Base-by-base conservation (phyloP, 345 rosid genomes). In the Adansonia digitata region DNA sequence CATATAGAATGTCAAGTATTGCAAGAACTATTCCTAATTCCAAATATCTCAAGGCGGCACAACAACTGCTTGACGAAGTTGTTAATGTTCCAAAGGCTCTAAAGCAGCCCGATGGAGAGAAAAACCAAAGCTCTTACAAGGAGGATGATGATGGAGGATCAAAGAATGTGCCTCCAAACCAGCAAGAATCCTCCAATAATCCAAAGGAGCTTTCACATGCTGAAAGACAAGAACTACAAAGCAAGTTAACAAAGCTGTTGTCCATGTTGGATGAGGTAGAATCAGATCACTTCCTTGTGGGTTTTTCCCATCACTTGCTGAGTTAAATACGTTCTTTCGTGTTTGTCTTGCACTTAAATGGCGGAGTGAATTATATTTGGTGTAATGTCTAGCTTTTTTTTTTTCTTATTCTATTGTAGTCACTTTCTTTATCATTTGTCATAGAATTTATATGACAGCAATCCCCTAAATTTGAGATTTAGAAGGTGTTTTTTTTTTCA, bases 211-310 rank as follows among this genome's bases (percentile, higher is more conserved):
- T 91, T 69, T 90, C 93, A 48, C 93, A 86, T 74, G 88, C 88
- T 18, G 99, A 90, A 84, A 86, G 85, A 75, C 98, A 93, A 81
- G 99, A 91, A 69, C 55, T 93, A 82, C 98, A 91, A 83, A 88
- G 74, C 86, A 95, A 93, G 79, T 76, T 91, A 85, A 86, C 96
- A 51, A 93, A 95, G 82, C 97, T 95, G 71, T 80, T 90, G 55
- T 91, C 96, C 64, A 93, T 91, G 90, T 74, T 93, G 77, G 99
- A 93, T 60, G 98, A 93, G 94, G 99, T 94, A 89, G 76, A 22
- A 52, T 20, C 49, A 75, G 52, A 31, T 5, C 15, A 43, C 45
- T 48, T 20, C n/a, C 67, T 65, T 40, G 26, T 37, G 13, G 34
- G 53, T 63, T 67, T 62, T 40, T 2, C 46, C 27, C 39, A 1